Conservation (phyloP, 2,329 filamentous ascomycete genomes). For the Aspergillus latus region DNA sequence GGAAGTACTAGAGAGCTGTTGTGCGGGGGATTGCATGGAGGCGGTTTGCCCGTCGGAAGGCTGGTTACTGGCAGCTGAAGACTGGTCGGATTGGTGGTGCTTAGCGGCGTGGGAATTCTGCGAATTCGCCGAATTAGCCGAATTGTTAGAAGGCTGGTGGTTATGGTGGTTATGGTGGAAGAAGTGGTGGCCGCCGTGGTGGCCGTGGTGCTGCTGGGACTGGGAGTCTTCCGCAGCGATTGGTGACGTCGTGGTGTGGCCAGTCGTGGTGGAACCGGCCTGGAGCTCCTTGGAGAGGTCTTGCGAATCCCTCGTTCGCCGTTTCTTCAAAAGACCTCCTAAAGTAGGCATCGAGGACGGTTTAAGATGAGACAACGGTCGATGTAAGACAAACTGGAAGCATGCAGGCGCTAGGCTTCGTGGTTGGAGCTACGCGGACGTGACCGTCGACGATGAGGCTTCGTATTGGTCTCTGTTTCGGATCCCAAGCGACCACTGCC, state of each 20-base stretch:
- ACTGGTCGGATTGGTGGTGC: constrained; percentile 15
- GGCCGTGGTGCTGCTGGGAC: constrained; percentile 27
- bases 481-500: constrained; percentile 17
- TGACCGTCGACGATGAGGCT: constrained; percentile 4
- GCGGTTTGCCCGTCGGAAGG: constrained; percentile 28
- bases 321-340: constrained; percentile 92
- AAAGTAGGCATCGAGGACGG: constrained; percentile 76
- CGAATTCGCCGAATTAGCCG: constrained; percentile 5
- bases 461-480: constrained; percentile 8
- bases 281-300: constrained; percentile 58
- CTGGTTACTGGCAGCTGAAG: constrained; percentile 20
- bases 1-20: constrained; percentile 33
- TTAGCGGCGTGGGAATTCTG: constrained; percentile 16
- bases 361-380: constrained; percentile 20
- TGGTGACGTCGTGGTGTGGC: constrained; percentile 63
- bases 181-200: constrained; percentile 26
- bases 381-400: constrained; percentile 22
- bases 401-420: constrained; percentile 25
- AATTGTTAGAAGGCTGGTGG: constrained; percentile 15
- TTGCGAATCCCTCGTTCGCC: constrained; percentile 87
- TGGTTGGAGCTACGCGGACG: constrained; percentile 6
- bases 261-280: constrained; percentile 59
- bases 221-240: constrained; percentile 27
- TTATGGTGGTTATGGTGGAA: constrained; percentile 29
- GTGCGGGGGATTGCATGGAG: constrained; percentile 40